Conservation (phyloP, 1,284 basidiomycete species). For the Boletus subluridellus region DNA sequence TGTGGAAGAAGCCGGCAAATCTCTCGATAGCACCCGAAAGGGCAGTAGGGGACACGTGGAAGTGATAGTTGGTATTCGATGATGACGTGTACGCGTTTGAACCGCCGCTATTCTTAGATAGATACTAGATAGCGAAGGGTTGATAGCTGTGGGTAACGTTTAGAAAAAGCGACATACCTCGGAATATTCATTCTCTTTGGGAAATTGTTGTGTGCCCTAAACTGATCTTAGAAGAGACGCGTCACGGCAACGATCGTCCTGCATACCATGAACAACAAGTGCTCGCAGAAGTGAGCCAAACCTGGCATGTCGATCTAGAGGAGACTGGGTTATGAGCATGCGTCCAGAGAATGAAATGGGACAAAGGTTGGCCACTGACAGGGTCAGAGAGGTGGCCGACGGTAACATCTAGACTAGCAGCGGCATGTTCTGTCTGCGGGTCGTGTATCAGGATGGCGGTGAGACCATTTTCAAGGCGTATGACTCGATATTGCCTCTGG, state of each 20-base stretch:
- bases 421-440: constrained; percentile 87
- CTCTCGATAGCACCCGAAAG: constrained; percentile 84
- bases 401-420: constrained; percentile 91
- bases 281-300: constrained; percentile 92
- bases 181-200: constrained; percentile 89
- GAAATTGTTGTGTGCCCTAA: constrained; percentile 79
- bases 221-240: constrained; percentile 13
- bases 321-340: not conserved
- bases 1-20: constrained; percentile 93
- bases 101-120: constrained; percentile 86
- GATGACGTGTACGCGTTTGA: constrained; percentile 96
- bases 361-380: constrained; percentile 46
- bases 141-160: not conserved
- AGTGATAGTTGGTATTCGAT: constrained; percentile 93
- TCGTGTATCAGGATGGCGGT: constrained; percentile 88
- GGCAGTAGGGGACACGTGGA: constrained; percentile 86
- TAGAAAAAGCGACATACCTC: constrained; percentile 46
- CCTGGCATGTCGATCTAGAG: constrained; percentile 79
- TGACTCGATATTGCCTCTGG: constrained; percentile 75
- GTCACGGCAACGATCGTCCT: not conserved
- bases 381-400: constrained; percentile 96
- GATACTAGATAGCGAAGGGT: constrained; percentile 50
- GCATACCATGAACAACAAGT: constrained; percentile 90
- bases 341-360: not conserved
- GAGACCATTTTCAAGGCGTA: constrained; percentile 84